Evolutionary conservation across 306 rosid species (phyloP), one percentile per base, ranked within the genome.

Genomic region (Vigna angularis): DNA sequence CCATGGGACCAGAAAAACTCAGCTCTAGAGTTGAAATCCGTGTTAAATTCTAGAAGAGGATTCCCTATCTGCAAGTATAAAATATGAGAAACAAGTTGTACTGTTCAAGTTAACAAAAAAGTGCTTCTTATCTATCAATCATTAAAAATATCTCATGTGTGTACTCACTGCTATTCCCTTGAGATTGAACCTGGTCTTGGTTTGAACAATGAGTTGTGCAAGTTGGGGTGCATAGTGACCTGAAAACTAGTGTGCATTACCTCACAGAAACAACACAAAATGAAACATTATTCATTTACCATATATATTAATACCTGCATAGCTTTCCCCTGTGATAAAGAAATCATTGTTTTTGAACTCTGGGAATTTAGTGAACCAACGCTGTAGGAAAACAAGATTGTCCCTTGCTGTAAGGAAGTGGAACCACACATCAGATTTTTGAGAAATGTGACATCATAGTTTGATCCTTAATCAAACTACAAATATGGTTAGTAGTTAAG

Each of bases 141-240:
- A 38, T 9, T 38, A 47, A 52, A 44, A 48, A 17, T 38, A 30
- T 71, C 5, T 45, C 20, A 7, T 56, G 4, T 55, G 7, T 28
- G 63, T 42, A 76, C 91, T 88, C 76, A 92, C 96, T 2, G 93
- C 97, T 81, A 92, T 85, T 36, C 93, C 96, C 66, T 86, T 92
- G 70, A 92, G 87, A 75, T 88, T 87, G 83, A 92, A 52, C 22
- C 78, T 77, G 0, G 67, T 55, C 34, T 84, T 84, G 22, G 83
- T 87, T 65, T 86, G 71, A 24, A 90, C 22, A 57, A 92, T 78
- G 68, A 90, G 96, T 51, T 65, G 84, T 45, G 97, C 97, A 34
- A 92, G 92, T 61, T 92, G 93, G 2, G 97, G 97, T 7, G 85
- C 93, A 68, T 90, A 92, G 82, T 92, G 97, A 4, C 97, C 95